phyloP scores from a whole-genome alignment of 345 rosid species.

The Eutrema yunnanense region DNA sequence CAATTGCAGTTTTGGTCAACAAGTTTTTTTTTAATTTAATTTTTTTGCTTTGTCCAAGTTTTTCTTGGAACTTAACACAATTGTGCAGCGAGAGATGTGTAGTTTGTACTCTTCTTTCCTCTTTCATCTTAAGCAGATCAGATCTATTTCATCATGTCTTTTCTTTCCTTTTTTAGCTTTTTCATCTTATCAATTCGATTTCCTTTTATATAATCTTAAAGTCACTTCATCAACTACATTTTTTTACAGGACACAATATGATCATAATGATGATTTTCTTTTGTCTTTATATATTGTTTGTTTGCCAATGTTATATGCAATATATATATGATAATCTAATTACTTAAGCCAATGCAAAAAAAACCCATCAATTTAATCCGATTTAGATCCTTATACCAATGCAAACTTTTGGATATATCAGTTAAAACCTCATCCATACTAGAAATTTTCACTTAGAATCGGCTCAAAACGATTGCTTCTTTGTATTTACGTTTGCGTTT shows the following conservation, averaged over 20 bases:
- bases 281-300: not conserved
- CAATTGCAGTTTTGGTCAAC: conserved; percentile 27
- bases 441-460: not conserved
- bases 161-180: conserved; percentile 23
- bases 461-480: not conserved
- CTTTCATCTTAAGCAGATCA: conserved; percentile 32
- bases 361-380: not conserved
- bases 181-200: not conserved
- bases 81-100: conserved; percentile 13
- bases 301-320: not conserved
- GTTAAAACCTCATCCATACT: not conserved
- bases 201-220: not conserved
- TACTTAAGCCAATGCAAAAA: not conserved
- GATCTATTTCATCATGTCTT: conserved; percentile 18
- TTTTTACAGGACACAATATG: not conserved
- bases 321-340: not conserved
- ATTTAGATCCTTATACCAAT: not conserved
- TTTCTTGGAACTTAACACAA: conserved; percentile 27
- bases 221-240: not conserved
- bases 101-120: conserved; percentile 29
- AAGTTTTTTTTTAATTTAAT: not conserved
- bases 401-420: not conserved
- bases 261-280: not conserved
- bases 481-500: not conserved
- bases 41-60: not conserved